phyloP scores from a whole-genome alignment of 2,329 filamentous ascomycete genomes.

The Xylariales sp. region DNA sequence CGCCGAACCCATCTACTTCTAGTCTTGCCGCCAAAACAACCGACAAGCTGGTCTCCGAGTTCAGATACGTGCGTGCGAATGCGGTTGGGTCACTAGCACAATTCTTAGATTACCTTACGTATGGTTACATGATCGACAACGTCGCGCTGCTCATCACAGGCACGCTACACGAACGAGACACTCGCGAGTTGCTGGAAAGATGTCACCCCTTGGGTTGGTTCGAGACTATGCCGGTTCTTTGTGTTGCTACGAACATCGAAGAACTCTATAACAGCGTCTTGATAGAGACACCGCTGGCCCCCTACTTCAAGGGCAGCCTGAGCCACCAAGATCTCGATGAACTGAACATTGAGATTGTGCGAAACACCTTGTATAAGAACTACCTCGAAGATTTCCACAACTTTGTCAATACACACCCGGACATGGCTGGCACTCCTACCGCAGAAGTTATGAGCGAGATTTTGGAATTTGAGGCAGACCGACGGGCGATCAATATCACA shows the following conservation, averaged over 20 bases:
- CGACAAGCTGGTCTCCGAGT: conserved; percentile 97
- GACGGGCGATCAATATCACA: conserved; percentile 98
- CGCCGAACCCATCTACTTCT: conserved; percentile 96
- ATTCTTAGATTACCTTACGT: conserved; percentile 98
- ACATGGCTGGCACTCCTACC: conserved; percentile 88
- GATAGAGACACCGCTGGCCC: conserved; percentile 93
- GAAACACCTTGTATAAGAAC: conserved; percentile 99
- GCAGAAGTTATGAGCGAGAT: conserved; percentile 96
- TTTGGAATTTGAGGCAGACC: conserved; percentile 95
- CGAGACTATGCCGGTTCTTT: conserved; percentile 97
- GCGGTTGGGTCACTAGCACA: conserved; percentile 89
- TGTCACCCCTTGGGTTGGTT: conserved; percentile 99
- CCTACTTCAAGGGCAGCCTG: conserved; percentile 97
- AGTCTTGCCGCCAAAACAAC: conserved; percentile 94
- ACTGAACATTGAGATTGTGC: conserved; percentile 98
- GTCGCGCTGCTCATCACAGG: conserved; percentile 97
- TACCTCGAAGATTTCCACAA: conserved; percentile 97
- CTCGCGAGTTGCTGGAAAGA: conserved; percentile 90
- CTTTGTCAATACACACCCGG: conserved; percentile 90
- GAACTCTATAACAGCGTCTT: conserved; percentile 98
- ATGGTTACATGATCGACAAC: conserved; percentile 99
- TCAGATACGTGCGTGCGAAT: conserved; percentile 95
- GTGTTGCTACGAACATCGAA: conserved; percentile 97
- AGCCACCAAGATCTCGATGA: conserved; percentile 98
- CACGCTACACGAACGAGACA: conserved; percentile 96